These are phyloP conservation scores for Saxispiralis lemnorum DNA, from an alignment of 495 filamentous ascomycete genomes.

Conservation along the genomic window DNA sequence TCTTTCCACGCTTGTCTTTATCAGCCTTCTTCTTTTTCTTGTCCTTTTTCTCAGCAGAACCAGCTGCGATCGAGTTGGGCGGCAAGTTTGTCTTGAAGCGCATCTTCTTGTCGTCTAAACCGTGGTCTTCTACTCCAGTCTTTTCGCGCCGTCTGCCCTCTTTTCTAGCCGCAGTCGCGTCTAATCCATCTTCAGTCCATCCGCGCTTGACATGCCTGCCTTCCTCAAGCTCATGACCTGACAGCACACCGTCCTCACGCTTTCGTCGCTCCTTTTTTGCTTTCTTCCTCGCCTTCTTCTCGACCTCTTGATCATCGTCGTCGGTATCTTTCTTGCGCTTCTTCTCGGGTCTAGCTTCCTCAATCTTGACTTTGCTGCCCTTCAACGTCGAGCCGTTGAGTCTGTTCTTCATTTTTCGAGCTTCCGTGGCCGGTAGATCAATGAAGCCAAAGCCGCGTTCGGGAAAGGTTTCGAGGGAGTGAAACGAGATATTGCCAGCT, in stretches of 20 bases:
- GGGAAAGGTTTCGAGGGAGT: slow-evolving; percentile 66
- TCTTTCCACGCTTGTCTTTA: slow-evolving; percentile 36
- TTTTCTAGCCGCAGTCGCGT: slow-evolving; percentile 30
- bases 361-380: slow-evolving; percentile 68
- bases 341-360: slow-evolving; percentile 51
- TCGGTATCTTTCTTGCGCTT: slow-evolving; percentile 8
- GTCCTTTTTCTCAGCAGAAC: slow-evolving; percentile 33
- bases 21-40: slow-evolving; percentile 37
- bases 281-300: slow-evolving; percentile 25
- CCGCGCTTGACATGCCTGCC: slow-evolving; percentile 71
- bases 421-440: slow-evolving; percentile 61
- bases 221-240: slow-evolving; percentile 53
- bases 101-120: slow-evolving; percentile 1
- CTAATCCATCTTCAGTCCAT: slow-evolving; percentile 50
- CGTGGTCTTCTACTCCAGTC: background rate
- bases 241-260: slow-evolving; percentile 41
- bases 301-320: slow-evolving; percentile 9
- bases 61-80: slow-evolving; percentile 3
- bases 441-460: slow-evolving; percentile 82
- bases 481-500: slow-evolving; percentile 71
- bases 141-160: slow-evolving; percentile 22
- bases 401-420: slow-evolving; percentile 77
- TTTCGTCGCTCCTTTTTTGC: slow-evolving; percentile 40
- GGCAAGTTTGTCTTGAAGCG: slow-evolving; percentile 11
- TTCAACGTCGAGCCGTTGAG: slow-evolving; percentile 77